phyloP scores from a whole-genome alignment of 2,329 filamentous ascomycete species.

The Gaeumannomyces tritici region DNA sequence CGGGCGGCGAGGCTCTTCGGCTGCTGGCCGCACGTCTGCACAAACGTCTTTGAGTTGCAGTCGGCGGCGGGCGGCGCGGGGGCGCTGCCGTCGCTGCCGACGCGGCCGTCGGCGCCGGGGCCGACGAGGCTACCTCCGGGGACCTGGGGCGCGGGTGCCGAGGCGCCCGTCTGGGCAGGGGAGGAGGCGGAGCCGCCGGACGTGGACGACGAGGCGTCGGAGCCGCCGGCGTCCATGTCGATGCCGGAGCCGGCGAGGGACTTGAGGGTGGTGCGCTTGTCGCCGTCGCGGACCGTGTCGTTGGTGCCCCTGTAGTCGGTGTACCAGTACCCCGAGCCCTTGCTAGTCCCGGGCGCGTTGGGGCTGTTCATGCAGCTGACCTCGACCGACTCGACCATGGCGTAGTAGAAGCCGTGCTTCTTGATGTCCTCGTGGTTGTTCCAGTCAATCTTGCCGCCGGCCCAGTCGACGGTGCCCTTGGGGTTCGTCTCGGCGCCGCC shows the following conservation, averaged over 20 bases:
- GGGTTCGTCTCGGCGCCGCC: slow-evolving; percentile 73
- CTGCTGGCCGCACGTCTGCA: slow-evolving; percentile 28
- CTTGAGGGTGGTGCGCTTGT: slow-evolving; percentile 66
- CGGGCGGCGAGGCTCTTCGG: slow-evolving; percentile 16
- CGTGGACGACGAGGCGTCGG: slow-evolving; percentile 7
- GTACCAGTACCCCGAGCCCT: slow-evolving; percentile 67
- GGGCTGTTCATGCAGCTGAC: slow-evolving; percentile 73
- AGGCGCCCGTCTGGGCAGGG: slow-evolving; percentile 4
- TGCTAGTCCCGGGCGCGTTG: slow-evolving; percentile 54
- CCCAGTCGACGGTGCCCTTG: slow-evolving; percentile 81
- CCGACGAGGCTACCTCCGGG: slow-evolving; percentile 20
- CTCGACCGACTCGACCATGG: slow-evolving; percentile 65
- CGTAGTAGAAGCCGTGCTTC: slow-evolving; percentile 80
- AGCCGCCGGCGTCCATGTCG: slow-evolving; percentile 48
- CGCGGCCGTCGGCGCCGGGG: slow-evolving; percentile 10
- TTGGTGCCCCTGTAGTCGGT: slow-evolving; percentile 57
- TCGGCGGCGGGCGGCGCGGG: slow-evolving; percentile 10
- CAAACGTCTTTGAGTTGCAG: slow-evolving; percentile 29
- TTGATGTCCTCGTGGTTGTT: slow-evolving; percentile 63
- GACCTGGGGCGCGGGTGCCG: slow-evolving; percentile 6
- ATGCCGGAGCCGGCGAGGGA: slow-evolving; percentile 75
- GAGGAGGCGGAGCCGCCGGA: slow-evolving; percentile 4
- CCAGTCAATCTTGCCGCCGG: slow-evolving; percentile 87
- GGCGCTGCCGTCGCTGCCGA: slow-evolving; percentile 4
- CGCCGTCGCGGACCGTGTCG: slow-evolving; percentile 64